A percentile compares a stretch with the other conserved stretches of the same genome.
Conservation (phyloP, 2,329 filamentous ascomycete species). For the Mollisiaceae sp. region DNA sequence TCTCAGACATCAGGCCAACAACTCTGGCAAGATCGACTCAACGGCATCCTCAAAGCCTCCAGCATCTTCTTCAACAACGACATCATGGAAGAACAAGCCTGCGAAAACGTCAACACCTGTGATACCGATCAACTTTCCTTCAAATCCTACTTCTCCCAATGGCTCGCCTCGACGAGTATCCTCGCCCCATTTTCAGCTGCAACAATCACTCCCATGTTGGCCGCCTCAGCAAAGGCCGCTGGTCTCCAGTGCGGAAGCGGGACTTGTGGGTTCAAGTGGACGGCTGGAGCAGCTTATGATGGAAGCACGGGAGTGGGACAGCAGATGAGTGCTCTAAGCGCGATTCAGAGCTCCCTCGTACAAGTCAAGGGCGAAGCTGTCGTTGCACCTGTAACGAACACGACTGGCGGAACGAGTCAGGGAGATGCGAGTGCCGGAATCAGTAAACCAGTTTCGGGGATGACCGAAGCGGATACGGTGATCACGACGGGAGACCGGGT, state of each 20-base stretch:
- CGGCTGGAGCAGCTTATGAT: conserved; percentile 59
- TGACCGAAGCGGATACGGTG: conserved; percentile 11
- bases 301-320: conserved; percentile 68
- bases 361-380: conserved; percentile 48
- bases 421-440: conserved; percentile 42
- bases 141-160: conserved; percentile 68
- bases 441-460: conserved; percentile 5
- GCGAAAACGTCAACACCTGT: conserved; percentile 64
- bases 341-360: conserved; percentile 64
- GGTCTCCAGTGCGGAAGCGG: conserved; percentile 62
- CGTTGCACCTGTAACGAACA: conserved; percentile 50
- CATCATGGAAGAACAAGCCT: conserved; percentile 69
- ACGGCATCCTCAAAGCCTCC: conserved; percentile 58
- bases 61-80: conserved; percentile 56
- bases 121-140: conserved; percentile 67
- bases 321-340: conserved; percentile 72
- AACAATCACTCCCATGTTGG: conserved; percentile 58
- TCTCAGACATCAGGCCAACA: conserved; percentile 48
- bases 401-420: conserved; percentile 62
- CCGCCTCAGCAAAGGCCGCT: conserved; percentile 61
- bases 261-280: conserved; percentile 67
- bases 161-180: conserved; percentile 65
- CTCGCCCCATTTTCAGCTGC: conserved; percentile 65
- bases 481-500: conserved; percentile 63
- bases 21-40: conserved; percentile 62